These are phyloP conservation scores for Clitoria ternatea DNA, from an alignment of 306 rosid genomes.

Conservation along the genomic window DNA sequence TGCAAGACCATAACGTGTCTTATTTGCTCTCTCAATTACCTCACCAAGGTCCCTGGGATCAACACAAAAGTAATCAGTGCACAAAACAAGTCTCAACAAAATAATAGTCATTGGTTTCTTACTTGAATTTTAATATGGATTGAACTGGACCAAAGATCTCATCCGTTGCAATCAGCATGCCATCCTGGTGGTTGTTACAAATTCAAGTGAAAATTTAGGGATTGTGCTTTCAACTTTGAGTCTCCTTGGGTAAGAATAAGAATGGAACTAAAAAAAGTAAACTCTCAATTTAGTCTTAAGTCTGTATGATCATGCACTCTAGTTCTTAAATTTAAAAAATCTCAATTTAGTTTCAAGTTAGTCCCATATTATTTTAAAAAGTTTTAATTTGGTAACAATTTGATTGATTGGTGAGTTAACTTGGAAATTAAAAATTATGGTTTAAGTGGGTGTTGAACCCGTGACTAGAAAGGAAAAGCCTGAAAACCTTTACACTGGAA, in stretches of 20 bases:
- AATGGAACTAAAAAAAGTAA: slow-evolving; percentile 14
- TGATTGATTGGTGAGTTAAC: too few species aligned
- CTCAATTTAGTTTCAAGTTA: too few species aligned
- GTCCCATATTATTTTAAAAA: too few species aligned
- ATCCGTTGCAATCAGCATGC: slow-evolving; percentile 74
- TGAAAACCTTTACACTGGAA: too few species aligned
- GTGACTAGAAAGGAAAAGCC: too few species aligned
- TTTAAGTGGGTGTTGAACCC: too few species aligned
- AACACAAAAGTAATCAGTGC: slow-evolving; percentile 11
- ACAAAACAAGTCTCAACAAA: not conserved
- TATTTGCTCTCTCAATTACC: slow-evolving; percentile 72
- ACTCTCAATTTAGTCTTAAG: too few species aligned
- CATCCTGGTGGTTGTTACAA: slow-evolving; percentile 49
- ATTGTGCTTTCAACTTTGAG: not conserved
- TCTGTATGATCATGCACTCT: too few species aligned
- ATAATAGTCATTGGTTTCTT: slow-evolving; percentile 24
- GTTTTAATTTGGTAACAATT: too few species aligned
- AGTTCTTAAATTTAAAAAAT: too few species aligned
- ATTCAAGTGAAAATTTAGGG: not conserved
- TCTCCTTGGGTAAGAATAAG: not conserved
- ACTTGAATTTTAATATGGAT: slow-evolving; percentile 79
- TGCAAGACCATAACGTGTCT: slow-evolving; percentile 70
- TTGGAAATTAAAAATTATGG: too few species aligned
- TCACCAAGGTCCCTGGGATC: slow-evolving; percentile 60
- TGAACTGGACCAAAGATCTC: slow-evolving; percentile 98